These are phyloP conservation scores for Sordariomycetes sp. DNA, from an alignment of 2,329 filamentous ascomycete genomes.

Conservation along the genomic window DNA sequence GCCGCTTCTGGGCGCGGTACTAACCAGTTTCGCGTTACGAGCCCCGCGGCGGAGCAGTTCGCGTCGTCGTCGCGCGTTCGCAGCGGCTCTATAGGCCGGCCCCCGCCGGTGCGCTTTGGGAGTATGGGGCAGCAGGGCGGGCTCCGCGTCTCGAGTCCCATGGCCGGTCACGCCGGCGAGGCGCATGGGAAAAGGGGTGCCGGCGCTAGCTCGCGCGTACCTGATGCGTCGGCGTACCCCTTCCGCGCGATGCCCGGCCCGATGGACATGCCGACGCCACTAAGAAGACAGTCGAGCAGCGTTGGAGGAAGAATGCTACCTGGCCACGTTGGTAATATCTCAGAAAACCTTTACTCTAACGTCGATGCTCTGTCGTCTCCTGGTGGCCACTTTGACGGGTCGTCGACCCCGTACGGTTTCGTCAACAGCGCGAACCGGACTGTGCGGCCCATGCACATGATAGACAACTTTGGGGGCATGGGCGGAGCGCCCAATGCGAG, in stretches of 20 bases:
- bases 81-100: slow-evolving; percentile 2
- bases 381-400: neutral
- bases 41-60: slow-evolving; percentile 3
- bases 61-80: slow-evolving; percentile 1
- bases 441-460: neutral
- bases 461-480: neutral
- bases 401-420: neutral
- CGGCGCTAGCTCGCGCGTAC: neutral
- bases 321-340: neutral
- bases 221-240: neutral
- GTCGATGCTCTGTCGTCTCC: neutral
- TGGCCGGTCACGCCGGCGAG: neutral
- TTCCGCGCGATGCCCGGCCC: neutral
- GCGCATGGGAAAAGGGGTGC: neutral
- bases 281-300: neutral
- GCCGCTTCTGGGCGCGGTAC: slow-evolving; percentile 4
- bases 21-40: slow-evolving; percentile 1
- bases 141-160: slow-evolving; percentile 3
- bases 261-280: slow-evolving; percentile 1
- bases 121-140: slow-evolving; percentile 3
- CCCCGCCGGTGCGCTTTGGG: neutral
- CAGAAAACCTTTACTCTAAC: neutral
- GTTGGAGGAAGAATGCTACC: neutral
- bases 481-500: neutral
- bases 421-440: neutral